phyloP scores from a whole-genome alignment of 2,329 filamentous ascomycete species.

The Huntiella bhutanensis region DNA sequence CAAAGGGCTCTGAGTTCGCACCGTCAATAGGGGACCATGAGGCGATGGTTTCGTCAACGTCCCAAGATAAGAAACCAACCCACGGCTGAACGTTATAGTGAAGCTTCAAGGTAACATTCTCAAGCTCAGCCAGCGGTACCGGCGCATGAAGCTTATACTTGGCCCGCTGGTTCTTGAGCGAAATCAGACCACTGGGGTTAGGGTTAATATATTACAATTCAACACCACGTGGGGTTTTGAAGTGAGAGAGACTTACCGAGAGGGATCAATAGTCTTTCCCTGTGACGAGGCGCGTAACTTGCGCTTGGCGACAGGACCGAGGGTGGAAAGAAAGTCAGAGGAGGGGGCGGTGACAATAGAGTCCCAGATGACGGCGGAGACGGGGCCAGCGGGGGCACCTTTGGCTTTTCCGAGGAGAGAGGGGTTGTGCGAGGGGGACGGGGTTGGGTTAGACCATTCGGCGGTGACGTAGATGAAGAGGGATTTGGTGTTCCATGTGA shows the following conservation, averaged over 20 bases:
- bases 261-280: constrained; percentile 41
- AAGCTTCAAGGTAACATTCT: constrained; percentile 59
- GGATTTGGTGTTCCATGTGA: constrained; percentile 99
- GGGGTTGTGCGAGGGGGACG: neutral
- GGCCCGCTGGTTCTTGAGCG: constrained; percentile 66
- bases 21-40: constrained; percentile 47
- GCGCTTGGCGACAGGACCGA: constrained; percentile 39
- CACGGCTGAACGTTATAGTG: constrained; percentile 97
- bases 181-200: constrained; percentile 44
- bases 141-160: constrained; percentile 98
- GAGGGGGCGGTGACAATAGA: constrained; percentile 65
- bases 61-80: constrained; percentile 80
- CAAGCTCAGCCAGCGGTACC: constrained; percentile 52
- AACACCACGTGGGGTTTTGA: neutral
- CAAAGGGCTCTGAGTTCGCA: constrained; percentile 45
- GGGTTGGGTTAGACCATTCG: constrained; percentile 32
- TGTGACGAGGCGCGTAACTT: constrained; percentile 40
- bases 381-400: constrained; percentile 17
- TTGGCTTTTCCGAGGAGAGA: constrained; percentile 12
- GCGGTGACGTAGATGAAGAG: constrained; percentile 92
- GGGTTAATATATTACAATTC: neutral
- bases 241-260: constrained; percentile 24
- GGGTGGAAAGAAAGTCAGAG: constrained; percentile 41
- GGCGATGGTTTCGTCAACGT: constrained; percentile 34
- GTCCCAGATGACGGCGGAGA: constrained; percentile 84